Evolutionary conservation across 208 protist genomes (phyloP).

Genomic region (Trypanosoma lewisi): DNA sequence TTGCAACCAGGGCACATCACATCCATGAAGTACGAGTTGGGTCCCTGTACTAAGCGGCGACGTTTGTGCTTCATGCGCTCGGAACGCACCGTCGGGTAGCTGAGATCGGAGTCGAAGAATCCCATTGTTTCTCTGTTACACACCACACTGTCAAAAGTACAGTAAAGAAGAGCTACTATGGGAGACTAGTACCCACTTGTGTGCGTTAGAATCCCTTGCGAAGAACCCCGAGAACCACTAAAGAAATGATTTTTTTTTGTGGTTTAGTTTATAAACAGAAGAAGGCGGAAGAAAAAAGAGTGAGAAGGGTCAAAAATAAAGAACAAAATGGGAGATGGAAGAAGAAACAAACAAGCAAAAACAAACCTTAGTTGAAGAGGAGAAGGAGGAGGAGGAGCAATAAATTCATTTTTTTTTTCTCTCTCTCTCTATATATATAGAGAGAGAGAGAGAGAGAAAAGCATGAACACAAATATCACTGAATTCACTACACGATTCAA

Average conservation of each 20-base stretch:
- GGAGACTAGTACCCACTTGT: background rate
- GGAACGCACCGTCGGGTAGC: slow-evolving; percentile 93
- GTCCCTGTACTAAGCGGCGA: slow-evolving; percentile 98
- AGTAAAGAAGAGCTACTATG: background rate
- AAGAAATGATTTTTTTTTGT: background rate
- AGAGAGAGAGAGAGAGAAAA: slow-evolving; percentile 10
- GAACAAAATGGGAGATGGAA: slow-evolving; percentile 4
- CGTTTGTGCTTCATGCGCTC: slow-evolving; percentile 99
- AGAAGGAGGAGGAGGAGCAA: too few species aligned
- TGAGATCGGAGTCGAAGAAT: slow-evolving; percentile 96
- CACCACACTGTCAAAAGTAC: background rate
- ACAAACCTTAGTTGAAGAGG: too few species aligned
- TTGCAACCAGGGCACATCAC: slow-evolving; percentile 98
- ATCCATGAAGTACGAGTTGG: slow-evolving; percentile 99
- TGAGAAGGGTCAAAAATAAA: slow-evolving; percentile 13
- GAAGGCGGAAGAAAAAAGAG: slow-evolving; percentile 24
- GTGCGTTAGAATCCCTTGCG: background rate
- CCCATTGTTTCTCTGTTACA: slow-evolving; percentile 45
- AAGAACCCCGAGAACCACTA: slow-evolving; percentile 9
- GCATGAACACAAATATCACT: background rate
- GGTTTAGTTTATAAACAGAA: slow-evolving; percentile 1
- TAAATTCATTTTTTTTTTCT: too few species aligned
- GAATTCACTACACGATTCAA: background rate
- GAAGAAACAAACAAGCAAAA: too few species aligned
- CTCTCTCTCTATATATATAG: too few species aligned